These are phyloP conservation scores for Rhynchosporium secalis DNA, from an alignment of 2,329 filamentous ascomycete species.

Conservation along the genomic window DNA sequence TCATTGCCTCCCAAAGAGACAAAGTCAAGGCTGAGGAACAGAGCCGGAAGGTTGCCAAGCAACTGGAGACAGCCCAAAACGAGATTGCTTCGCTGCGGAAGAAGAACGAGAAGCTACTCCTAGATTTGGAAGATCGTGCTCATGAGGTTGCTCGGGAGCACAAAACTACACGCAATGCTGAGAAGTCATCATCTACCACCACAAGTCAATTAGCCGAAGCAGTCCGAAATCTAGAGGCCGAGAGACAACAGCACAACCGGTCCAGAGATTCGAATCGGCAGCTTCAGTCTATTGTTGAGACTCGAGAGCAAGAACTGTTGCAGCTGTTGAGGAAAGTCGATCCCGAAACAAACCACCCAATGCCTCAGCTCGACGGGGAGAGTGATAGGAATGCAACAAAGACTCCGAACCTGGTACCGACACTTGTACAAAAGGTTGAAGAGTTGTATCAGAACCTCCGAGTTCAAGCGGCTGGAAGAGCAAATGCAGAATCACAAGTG, in stretches of 20 bases:
- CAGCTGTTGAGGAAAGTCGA: constrained; percentile 85
- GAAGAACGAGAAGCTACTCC: constrained; percentile 86
- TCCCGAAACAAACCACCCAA: constrained; percentile 54
- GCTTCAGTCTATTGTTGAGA: constrained; percentile 76
- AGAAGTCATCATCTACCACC: constrained; percentile 79
- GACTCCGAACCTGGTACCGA: constrained; percentile 66
- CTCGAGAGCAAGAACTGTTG: constrained; percentile 77
- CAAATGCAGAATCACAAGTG: constrained; percentile 80
- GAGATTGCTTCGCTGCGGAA: constrained; percentile 84
- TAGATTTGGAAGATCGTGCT: constrained; percentile 87
- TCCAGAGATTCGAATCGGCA: constrained; percentile 83
- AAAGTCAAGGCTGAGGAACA: constrained; percentile 83
- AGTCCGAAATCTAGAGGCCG: constrained; percentile 86
- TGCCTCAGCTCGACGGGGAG: constrained; percentile 56
- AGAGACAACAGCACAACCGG: constrained; percentile 80
- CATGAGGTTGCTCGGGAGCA: constrained; percentile 90
- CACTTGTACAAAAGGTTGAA: constrained; percentile 83
- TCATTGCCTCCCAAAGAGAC: constrained; percentile 76
- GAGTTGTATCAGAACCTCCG: constrained; percentile 85
- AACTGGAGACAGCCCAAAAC: constrained; percentile 83
- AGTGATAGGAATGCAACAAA: constrained; percentile 59
- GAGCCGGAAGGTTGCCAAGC: constrained; percentile 75
- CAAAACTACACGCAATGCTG: constrained; percentile 84
- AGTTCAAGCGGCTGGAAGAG: constrained; percentile 76
- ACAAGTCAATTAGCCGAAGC: constrained; percentile 84